Base-by-base conservation (phyloP, 805 yeast genomes). In the Saccharomycopsis sp. region DNA sequence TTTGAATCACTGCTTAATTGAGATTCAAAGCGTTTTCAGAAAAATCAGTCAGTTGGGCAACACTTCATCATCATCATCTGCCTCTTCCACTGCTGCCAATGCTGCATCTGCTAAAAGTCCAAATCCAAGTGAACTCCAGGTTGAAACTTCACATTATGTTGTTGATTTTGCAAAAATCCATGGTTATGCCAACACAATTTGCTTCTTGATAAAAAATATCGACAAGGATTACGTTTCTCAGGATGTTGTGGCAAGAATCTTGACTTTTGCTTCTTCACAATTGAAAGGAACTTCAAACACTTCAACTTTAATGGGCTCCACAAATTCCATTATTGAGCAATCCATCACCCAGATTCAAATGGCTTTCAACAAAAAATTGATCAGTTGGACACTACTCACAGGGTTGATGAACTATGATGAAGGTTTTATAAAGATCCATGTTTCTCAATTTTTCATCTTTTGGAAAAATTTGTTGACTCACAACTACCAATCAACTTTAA, bases 361-460 rank as follows among this genome's bases (percentile, higher is more conserved):
- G 32, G 40, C 64, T 45, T 53, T 62, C 55, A 53, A 59, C 49
- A 55, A 66, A 50, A 53, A 63, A 29, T 37, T 71, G 36, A 55
- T 71, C 32, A 59, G 84, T 30, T 82, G 92, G 89, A 66, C 73
- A 12, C 52, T 79, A 18, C 52, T 82, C 17, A 63, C 68, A 45
- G 89, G 89, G 2, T 56, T 80, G 3, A 72, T 81, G 67, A 71
- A 76, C 37, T 71, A 73, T 51, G 81, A 80, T 27, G 67, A 68
- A 12, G 60, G 64, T 18, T 71, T 73, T 42, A 61, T 82, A 27
- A 62, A 67, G 38, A 63, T 74, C 42, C 79, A 78, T 48, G 60
- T 69, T 10, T 67, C 76, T 2, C 85, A 78, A 49, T 63, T 82
- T 37, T 57, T 81, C 34, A 56, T 65, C 7, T 62, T 80, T 42